A percentile compares a stretch with the other conserved stretches of the same genome.
phyloP scores from a whole-genome alignment of 495 filamentous ascomycete species.

The Parathielavia hyrcaniae region DNA sequence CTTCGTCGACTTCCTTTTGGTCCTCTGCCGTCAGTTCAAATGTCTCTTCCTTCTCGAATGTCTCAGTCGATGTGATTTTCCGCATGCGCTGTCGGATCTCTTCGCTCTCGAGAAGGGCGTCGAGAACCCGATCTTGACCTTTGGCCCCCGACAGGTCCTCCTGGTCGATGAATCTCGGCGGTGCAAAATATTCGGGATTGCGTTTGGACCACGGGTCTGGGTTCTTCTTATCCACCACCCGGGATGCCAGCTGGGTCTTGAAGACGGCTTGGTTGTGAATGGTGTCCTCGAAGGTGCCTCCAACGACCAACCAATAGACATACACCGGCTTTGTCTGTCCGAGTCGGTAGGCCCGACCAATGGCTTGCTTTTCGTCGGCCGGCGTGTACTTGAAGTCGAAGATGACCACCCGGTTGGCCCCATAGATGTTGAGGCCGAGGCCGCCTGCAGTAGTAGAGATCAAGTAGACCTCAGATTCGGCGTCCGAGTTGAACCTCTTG shows the following conservation, averaged over 20 bases:
- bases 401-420: slow-evolving; percentile 83
- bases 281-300: slow-evolving; percentile 71
- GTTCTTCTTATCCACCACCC: slow-evolving; percentile 80
- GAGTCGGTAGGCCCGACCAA: slow-evolving; percentile 81
- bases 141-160: slow-evolving; percentile 47
- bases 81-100: slow-evolving; percentile 25
- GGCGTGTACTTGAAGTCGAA: slow-evolving; percentile 83
- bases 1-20: slow-evolving; percentile 23
- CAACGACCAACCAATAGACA: slow-evolving; percentile 78
- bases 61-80: slow-evolving; percentile 38
- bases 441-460: slow-evolving; percentile 82
- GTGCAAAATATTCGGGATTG: slow-evolving; percentile 51
- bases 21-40: slow-evolving; percentile 38
- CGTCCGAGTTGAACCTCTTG: slow-evolving; percentile 59
- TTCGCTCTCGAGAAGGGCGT: slow-evolving; percentile 50
- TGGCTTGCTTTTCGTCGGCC: slow-evolving; percentile 75
- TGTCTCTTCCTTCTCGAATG: slow-evolving; percentile 43
- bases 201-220: slow-evolving; percentile 51
- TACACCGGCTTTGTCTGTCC: slow-evolving; percentile 78
- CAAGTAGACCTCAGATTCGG: slow-evolving; percentile 52
- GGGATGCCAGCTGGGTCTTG: slow-evolving; percentile 70
- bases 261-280: slow-evolving; percentile 66
- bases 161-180: slow-evolving; percentile 47
- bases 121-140: slow-evolving; percentile 66
- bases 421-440: slow-evolving; percentile 72